A percentile compares a stretch with the other conserved stretches of the same genome.
These are phyloP conservation scores for Amauroascus niger DNA, from an alignment of 2,329 filamentous ascomycete genomes.

Conservation along the genomic window DNA sequence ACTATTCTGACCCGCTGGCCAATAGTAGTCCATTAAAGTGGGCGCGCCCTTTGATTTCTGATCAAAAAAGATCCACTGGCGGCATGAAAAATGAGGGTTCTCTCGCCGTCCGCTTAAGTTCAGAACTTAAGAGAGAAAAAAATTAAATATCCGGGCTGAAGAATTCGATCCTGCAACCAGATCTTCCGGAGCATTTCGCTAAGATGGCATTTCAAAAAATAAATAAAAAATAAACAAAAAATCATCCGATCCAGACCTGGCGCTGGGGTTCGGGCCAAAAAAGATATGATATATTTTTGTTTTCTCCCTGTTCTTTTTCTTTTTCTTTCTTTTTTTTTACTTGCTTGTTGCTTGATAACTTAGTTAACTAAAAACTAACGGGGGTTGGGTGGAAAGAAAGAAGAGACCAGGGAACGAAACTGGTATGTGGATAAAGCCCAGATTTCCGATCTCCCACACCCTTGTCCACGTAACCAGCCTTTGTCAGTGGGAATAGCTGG, in stretches of 20 bases:
- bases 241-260: slow-evolving; percentile 1
- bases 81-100: no score
- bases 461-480: slow-evolving; percentile 3
- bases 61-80: neutral
- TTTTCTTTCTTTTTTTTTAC: neutral
- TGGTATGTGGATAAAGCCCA: neutral
- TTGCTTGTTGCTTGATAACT: no score
- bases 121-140: neutral
- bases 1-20: no score
- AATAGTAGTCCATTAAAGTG: no score
- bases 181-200: neutral
- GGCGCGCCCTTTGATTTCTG: neutral
- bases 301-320: neutral
- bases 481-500: neutral
- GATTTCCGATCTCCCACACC: slow-evolving; percentile 5
- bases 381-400: no score
- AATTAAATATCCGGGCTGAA: neutral
- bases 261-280: no score
- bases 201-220: neutral
- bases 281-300: no score
- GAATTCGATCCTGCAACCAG: neutral
- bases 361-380: no score
- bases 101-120: neutral
- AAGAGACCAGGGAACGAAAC: neutral
- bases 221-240: neutral